Evolutionary conservation across 352 stramenopile genomes (phyloP).

Genomic region (Globisporangium echinulatum): DNA sequence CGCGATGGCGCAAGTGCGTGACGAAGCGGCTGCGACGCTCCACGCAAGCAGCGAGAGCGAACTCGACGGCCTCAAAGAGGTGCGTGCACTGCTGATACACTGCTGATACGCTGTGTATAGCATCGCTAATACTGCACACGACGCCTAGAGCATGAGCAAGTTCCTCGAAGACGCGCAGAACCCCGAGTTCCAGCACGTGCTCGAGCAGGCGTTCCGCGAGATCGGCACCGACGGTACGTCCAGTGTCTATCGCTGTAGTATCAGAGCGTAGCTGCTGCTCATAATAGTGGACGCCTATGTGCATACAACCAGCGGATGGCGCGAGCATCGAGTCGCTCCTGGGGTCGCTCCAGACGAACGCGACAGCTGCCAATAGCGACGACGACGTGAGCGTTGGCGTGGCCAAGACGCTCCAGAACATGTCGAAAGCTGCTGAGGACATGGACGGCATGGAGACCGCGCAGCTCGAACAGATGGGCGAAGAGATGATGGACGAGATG

Average conservation of each 20-base stretch:
- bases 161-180: slow-evolving; percentile 84
- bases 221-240: slow-evolving; percentile 52
- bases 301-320: slow-evolving; percentile 25
- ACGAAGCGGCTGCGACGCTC: slow-evolving; percentile 48
- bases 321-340: slow-evolving; percentile 71
- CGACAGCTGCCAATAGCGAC: slow-evolving; percentile 26
- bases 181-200: slow-evolving; percentile 79
- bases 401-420: slow-evolving; percentile 86
- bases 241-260: background rate
- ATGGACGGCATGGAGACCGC: slow-evolving; percentile 79
- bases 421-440: slow-evolving; percentile 83
- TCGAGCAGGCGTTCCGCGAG: slow-evolving; percentile 85
- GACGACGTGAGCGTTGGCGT: slow-evolving; percentile 79
- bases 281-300: background rate
- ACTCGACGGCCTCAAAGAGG: slow-evolving; percentile 60
- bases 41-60: slow-evolving; percentile 40
- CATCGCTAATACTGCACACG: background rate
- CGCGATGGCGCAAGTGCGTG: slow-evolving; percentile 30
- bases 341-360: slow-evolving; percentile 35
- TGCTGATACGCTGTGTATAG: too few relatives aligned
- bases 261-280: too few relatives aligned
- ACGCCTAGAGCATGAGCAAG: slow-evolving; percentile 69
- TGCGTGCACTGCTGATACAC: slow-evolving; percentile 9
- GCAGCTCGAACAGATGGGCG: slow-evolving; percentile 86
- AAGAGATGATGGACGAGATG: slow-evolving; percentile 96